phyloP scores from a whole-genome alignment of 202 grass and related monocot genomes.

The Panicum hallii region DNA sequence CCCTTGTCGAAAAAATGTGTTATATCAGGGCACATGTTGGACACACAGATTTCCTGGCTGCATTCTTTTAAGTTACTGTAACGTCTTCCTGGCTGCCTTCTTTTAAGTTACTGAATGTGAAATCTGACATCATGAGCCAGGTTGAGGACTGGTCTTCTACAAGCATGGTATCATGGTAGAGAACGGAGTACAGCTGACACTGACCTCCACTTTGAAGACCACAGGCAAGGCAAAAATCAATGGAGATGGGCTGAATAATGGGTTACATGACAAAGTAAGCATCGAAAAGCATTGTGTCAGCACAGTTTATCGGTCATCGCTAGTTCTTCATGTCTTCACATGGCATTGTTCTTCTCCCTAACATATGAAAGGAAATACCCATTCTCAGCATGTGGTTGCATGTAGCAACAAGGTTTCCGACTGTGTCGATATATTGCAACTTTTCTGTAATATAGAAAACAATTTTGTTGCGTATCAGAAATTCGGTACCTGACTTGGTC shows the following conservation, averaged over 20 bases:
- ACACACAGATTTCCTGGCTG: no score
- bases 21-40: neutral
- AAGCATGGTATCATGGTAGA: conserved; percentile 51
- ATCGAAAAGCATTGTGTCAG: neutral
- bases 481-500: neutral
- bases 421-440: neutral
- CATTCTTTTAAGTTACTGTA: no score
- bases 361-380: neutral
- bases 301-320: neutral
- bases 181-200: conserved; percentile 48
- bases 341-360: neutral
- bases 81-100: neutral
- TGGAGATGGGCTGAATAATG: conserved; percentile 34
- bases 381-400: neutral
- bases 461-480: neutral
- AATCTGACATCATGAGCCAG: conserved; percentile 29
- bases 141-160: conserved; percentile 12
- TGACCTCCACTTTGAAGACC: conserved; percentile 48
- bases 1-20: no score
- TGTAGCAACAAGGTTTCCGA: neutral
- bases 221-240: conserved; percentile 42
- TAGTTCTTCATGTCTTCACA: neutral
- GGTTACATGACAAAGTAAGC: conserved; percentile 54
- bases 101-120: neutral
- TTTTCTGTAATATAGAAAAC: neutral